phyloP scores from a whole-genome alignment of 106 monocot genomes.

The Apostasia ramifera region DNA sequence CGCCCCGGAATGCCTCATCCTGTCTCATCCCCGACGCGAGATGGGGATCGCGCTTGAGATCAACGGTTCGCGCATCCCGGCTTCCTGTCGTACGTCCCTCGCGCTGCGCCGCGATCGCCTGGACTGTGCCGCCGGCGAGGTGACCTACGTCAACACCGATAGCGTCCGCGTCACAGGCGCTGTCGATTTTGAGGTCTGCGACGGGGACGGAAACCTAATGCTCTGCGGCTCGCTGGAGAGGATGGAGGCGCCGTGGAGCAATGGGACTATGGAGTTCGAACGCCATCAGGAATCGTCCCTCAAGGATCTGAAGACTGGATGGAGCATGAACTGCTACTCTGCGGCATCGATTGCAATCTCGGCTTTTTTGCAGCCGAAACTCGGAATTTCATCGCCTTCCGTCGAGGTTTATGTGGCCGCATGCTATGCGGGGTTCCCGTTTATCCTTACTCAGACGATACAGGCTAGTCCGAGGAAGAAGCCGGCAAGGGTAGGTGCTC shows the following conservation, averaged over 20 bases:
- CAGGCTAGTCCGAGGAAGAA: slow-evolving; percentile 31
- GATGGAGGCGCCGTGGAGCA: slow-evolving; percentile 35
- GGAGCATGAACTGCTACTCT: slow-evolving; percentile 49
- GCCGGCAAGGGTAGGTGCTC: slow-evolving; percentile 11
- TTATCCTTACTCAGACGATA: slow-evolving; percentile 52
- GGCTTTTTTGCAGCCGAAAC: slow-evolving; percentile 18
- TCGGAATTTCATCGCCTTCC: slow-evolving; percentile 22
- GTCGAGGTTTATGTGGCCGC: slow-evolving; percentile 64
- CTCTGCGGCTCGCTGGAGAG: slow-evolving; percentile 49
- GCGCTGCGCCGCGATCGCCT: slow-evolving; percentile 36
- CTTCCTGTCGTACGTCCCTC: slow-evolving; percentile 13
- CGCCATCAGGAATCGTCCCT: slow-evolving; percentile 8
- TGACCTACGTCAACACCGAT: slow-evolving; percentile 46
- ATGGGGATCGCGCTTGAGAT: slow-evolving; percentile 47
- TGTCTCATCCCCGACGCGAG: slow-evolving; percentile 54
- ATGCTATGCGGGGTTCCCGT: slow-evolving; percentile 37
- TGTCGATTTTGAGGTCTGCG: slow-evolving; percentile 36
- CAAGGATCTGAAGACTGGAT: slow-evolving; percentile 43
- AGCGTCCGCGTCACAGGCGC: slow-evolving; percentile 34
- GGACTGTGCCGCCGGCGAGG: slow-evolving; percentile 24
- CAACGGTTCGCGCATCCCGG: slow-evolving; percentile 36
- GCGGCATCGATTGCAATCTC: slow-evolving; percentile 25
- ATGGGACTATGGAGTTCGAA: slow-evolving; percentile 17
- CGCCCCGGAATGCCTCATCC: slow-evolving; percentile 26
- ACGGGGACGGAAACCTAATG: slow-evolving; percentile 26